These are phyloP conservation scores for Elaeagnus macrophylla DNA, from an alignment of 306 rosid genomes.

Conservation along the genomic window DNA sequence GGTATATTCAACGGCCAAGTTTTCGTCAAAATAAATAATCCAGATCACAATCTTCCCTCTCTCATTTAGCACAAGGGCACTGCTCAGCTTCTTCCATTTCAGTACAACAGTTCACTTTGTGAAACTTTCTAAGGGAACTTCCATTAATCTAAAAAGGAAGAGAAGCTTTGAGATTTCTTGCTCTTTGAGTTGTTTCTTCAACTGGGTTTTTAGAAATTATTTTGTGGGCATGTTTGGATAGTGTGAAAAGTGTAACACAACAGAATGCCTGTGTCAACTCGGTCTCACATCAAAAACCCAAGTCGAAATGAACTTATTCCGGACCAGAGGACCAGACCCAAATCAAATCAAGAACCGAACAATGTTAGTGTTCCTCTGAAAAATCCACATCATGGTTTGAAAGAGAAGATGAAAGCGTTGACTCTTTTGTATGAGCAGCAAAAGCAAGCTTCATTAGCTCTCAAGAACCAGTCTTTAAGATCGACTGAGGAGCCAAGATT, in stretches of 20 bases:
- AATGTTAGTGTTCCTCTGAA: slow-evolving; percentile 23
- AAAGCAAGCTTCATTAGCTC: slow-evolving; percentile 57
- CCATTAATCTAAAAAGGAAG: not conserved
- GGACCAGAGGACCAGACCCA: slow-evolving; percentile 19
- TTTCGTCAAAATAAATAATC: no score
- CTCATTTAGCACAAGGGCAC: no score
- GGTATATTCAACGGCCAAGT: no score
- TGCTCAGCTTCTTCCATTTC: no score
- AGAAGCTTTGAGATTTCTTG: slow-evolving; percentile 5
- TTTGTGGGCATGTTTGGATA: slow-evolving; percentile 34
- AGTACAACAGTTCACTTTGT: no score
- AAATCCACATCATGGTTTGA: slow-evolving; percentile 83
- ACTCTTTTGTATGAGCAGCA: slow-evolving; percentile 84
- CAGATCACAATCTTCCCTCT: no score
- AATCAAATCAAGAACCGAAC: slow-evolving; percentile 28
- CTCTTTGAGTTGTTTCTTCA: slow-evolving; percentile 7
- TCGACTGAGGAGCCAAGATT: slow-evolving; percentile 30
- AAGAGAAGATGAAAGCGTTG: slow-evolving; percentile 77
- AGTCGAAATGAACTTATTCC: slow-evolving; percentile 26
- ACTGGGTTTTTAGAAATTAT: slow-evolving; percentile 20
- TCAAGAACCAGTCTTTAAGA: slow-evolving; percentile 33
- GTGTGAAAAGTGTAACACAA: not conserved
- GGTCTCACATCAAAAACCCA: slow-evolving; percentile 43
- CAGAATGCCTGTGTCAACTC: slow-evolving; percentile 83
- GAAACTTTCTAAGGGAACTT: not conserved